Conservation (phyloP, 2,329 filamentous ascomycete species). For the Calonectria naviculata region DNA sequence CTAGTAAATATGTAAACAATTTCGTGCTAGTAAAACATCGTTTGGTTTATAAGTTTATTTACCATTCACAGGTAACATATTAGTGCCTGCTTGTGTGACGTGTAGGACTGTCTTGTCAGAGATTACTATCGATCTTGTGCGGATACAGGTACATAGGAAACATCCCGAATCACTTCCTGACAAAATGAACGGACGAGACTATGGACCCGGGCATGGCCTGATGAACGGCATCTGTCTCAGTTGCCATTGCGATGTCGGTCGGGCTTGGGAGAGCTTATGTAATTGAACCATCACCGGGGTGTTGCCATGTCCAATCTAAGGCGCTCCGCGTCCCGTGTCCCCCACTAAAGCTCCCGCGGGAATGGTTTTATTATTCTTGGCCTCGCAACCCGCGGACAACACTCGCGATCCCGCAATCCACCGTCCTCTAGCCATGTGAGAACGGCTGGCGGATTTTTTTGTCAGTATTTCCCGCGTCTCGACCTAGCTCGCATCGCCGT, state of each 20-base stretch:
- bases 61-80: neutral
- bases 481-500: neutral
- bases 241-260: constrained; percentile 3
- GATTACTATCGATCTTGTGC: neutral
- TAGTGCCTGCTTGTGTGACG: neutral
- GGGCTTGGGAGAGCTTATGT: neutral
- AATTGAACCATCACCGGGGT: neutral
- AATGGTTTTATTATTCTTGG: constrained; percentile 4
- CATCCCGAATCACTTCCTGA: neutral
- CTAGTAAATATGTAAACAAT: neutral
- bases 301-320: neutral
- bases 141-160: neutral
- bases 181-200: neutral
- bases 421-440: constrained; percentile 23
- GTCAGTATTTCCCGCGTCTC: neutral
- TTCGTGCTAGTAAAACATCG: neutral
- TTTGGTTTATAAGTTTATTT: neutral
- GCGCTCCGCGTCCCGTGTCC: neutral
- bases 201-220: neutral
- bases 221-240: neutral
- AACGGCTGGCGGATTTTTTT: constrained; percentile 7
- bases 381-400: constrained; percentile 6
- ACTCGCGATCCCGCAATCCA: neutral
- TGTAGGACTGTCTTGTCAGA: no score
- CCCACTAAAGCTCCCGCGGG: constrained; percentile 5